Evolutionary conservation across 371 early-diverging fungal species (phyloP).

Genomic region (Batkoa obscura): DNA sequence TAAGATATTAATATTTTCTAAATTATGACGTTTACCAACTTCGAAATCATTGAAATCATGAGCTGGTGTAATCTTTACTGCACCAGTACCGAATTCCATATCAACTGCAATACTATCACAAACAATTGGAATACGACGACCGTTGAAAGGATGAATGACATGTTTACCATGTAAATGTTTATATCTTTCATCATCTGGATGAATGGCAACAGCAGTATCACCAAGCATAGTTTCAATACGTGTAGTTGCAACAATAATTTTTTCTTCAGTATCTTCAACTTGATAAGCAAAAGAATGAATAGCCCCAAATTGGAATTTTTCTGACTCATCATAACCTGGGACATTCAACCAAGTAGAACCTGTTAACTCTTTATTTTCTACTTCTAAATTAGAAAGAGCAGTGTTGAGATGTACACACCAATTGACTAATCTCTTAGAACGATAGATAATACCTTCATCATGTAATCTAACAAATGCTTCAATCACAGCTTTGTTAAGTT

Average conservation of each 20-base stretch:
- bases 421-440: conserved; percentile 94
- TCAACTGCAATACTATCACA: conserved; percentile 86
- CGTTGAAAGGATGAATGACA: conserved; percentile 91
- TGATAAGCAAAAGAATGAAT: conserved; percentile 81
- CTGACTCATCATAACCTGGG: conserved; percentile 76
- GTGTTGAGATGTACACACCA: conserved; percentile 98
- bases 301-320: conserved; percentile 97
- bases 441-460: conserved; percentile 94
- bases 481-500: conserved; percentile 63
- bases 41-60: conserved; percentile 98
- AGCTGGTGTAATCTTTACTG: conserved; percentile 99
- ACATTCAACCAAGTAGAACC: conserved; percentile 70
- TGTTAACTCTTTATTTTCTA: conserved; percentile 75
- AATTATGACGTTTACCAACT: conserved; percentile 88
- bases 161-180: conserved; percentile 79
- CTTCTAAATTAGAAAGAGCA: conserved; percentile 95
- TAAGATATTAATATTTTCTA: conserved; percentile 84
- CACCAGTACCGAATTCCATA: conserved; percentile 96
- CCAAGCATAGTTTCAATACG: conserved; percentile 99
- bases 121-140: conserved; percentile 79
- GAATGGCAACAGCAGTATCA: conserved; percentile 94
- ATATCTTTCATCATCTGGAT: conserved; percentile 68
- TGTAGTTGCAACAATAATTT: conserved; percentile 93
- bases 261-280: conserved; percentile 66
- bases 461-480: conserved; percentile 94